Base-by-base conservation (phyloP, 768 basidiomycete species). In the Lentinula guzmanii region DNA sequence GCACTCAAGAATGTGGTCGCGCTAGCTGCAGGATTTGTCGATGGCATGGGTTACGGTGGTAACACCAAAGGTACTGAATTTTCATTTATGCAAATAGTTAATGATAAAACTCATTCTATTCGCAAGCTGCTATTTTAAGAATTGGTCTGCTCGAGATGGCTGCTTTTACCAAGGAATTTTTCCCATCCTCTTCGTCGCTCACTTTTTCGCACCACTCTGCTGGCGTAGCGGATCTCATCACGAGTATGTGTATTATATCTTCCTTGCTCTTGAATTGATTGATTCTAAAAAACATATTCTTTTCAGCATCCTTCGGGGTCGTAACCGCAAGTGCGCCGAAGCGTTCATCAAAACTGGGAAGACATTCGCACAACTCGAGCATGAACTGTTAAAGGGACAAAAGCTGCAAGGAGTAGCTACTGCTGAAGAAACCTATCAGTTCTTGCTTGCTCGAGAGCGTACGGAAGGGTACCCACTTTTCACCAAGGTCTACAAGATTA, bases 131-230 rank as follows among this genome's bases (percentile, higher is more conserved):
- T 3, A 63, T 63, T 11, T 24, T 63, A n/a, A 48, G 63, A 21
- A 61, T 63, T 16, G 63, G 63, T 34, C 45, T 63, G 6, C 52
- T 63, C 28, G 63, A 63, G 46, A 63, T 63, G 63, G 54, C 58
- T 37, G 57, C 59, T 3, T 63, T 63, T 28, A 64, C 63, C 4
- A 61, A 61, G n/a, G 63, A 61, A 41, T 61, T 63, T 53, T 63
- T 63, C 59, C 63, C 63, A 13, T 35, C 43, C 31, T 63, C 63
- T 15, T 60, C 53, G 18, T 61, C 63, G 15, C 18, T 64, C 16
- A 64, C 63, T n/a, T 64, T 64, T 33, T 61, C 58, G 37, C 63
- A 64, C 24, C 63, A 64, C 53, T 64, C 63, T 11, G 63, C 63
- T 51, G 61, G 63, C 41, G 55, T 64, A 13, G 63, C 63, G 28